Evolutionary conservation across 2,329 filamentous ascomycete genomes (phyloP).

Genomic region (Fusarium liriodendri): DNA sequence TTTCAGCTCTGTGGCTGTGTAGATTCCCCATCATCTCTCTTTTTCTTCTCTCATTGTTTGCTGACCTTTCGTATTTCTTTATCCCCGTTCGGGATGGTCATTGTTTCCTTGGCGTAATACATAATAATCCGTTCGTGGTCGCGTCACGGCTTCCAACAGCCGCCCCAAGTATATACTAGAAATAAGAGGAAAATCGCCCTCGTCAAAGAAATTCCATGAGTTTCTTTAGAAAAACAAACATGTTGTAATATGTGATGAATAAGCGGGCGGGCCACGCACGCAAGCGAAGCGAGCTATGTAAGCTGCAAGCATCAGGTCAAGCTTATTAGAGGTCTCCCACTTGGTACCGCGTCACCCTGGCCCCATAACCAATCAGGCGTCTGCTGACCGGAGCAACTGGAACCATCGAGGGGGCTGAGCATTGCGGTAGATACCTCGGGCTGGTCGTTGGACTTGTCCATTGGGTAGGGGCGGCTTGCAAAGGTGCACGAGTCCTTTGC

Average conservation of each 20-base stretch:
- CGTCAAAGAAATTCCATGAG: not conserved
- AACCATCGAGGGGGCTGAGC: slow-evolving; percentile 29
- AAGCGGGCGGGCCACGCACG: slow-evolving; percentile 12
- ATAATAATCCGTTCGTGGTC: slow-evolving; percentile 16
- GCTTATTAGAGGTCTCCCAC: slow-evolving; percentile 20
- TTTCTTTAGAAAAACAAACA: not conserved
- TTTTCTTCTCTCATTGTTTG: not conserved
- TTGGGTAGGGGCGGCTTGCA: slow-evolving; percentile 19
- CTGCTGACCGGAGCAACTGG: slow-evolving; percentile 31
- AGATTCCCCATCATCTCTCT: not conserved
- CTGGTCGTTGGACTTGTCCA: slow-evolving; percentile 8
- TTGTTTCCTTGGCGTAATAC: slow-evolving; percentile 2
- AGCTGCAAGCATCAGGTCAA: slow-evolving; percentile 31
- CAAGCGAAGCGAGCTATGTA: not conserved
- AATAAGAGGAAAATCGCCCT: not conserved
- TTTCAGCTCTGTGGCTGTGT: not conserved
- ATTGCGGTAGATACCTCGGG: slow-evolving; percentile 29
- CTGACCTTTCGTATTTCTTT: not conserved
- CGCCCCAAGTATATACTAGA: slow-evolving; percentile 13
- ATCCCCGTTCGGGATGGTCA: not conserved
- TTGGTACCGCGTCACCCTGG: slow-evolving; percentile 20
- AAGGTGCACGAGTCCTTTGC: slow-evolving; percentile 44
- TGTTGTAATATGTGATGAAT: not conserved
- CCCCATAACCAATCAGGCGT: slow-evolving; percentile 39
- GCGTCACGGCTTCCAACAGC: slow-evolving; percentile 4